phyloP scores from a whole-genome alignment of 2,329 filamentous ascomycete species.

The Colletotrichum trifolii region DNA sequence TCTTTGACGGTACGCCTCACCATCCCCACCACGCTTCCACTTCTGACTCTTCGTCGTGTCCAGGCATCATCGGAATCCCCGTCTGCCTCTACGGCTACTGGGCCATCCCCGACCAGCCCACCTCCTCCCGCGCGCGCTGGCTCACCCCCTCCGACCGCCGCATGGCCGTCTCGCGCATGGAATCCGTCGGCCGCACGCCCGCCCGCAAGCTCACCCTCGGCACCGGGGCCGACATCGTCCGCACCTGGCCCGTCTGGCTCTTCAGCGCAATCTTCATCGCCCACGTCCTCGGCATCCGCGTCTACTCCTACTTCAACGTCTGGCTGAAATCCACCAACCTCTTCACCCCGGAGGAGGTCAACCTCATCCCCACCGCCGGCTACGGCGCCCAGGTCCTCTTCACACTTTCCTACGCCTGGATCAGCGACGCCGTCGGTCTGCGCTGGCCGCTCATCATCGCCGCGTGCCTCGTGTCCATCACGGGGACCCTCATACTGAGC shows the following conservation, averaged over 20 bases:
- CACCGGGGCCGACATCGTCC: constrained; percentile 44
- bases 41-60: background rate
- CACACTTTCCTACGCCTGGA: constrained; percentile 65
- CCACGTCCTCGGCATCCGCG: constrained; percentile 49
- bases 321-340: constrained; percentile 47
- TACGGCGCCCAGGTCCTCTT: constrained; percentile 54
- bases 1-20: constrained; percentile 50
- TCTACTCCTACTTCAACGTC: constrained; percentile 49
- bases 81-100: constrained; percentile 47
- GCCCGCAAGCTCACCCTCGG: constrained; percentile 45
- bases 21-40: background rate
- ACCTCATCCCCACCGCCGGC: constrained; percentile 39
- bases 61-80: constrained; percentile 44
- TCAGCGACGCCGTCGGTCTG: constrained; percentile 60
- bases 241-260: constrained; percentile 45
- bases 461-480: constrained; percentile 52
- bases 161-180: constrained; percentile 46
- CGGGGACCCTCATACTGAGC: constrained; percentile 48
- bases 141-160: constrained; percentile 42
- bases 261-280: constrained; percentile 48
- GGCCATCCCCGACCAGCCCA: constrained; percentile 47
- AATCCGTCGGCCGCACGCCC: constrained; percentile 44
- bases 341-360: constrained; percentile 37
- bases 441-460: constrained; percentile 66
- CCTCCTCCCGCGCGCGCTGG: constrained; percentile 43